Evolutionary conservation across 345 rosid species (phyloP).

Genomic region (Zanthoxylum bungeanum): DNA sequence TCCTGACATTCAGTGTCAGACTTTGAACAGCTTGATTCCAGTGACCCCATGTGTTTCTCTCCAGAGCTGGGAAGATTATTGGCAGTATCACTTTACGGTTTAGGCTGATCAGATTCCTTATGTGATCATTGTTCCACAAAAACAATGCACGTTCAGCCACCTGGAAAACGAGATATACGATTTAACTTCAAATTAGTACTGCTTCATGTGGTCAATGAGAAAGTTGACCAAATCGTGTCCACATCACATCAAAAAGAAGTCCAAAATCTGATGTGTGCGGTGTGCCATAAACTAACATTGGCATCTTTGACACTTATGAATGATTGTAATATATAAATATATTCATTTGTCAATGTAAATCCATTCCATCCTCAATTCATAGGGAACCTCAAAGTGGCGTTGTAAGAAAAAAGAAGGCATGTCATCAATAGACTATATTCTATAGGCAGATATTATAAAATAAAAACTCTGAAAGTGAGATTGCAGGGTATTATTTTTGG

Average conservation of each 20-base stretch:
- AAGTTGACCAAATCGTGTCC: no score
- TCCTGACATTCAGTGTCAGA: conserved; percentile 51
- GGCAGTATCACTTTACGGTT: conserved; percentile 51
- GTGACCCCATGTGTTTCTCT: conserved; percentile 46
- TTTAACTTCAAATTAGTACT: background rate
- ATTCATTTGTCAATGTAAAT: background rate
- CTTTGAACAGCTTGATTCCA: conserved; percentile 74
- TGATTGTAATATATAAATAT: background rate
- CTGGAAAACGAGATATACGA: conserved; percentile 20
- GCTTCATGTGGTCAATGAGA: no score
- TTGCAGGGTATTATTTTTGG: background rate
- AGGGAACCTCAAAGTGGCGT: background rate
- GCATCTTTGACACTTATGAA: background rate
- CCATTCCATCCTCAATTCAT: background rate
- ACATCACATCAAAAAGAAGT: no score
- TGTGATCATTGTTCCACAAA: conserved; percentile 64
- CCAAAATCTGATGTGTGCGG: no score
- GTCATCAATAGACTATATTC: background rate
- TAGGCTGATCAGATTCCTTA: conserved; percentile 46
- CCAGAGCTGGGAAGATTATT: conserved; percentile 55
- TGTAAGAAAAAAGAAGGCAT: background rate
- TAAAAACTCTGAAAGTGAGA: background rate
- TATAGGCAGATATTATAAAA: background rate
- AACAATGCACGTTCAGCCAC: conserved; percentile 65
- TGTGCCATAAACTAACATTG: no score